These are phyloP conservation scores for Rhizodiscina lignyota DNA, from an alignment of 495 filamentous ascomycete species.

Conservation along the genomic window DNA sequence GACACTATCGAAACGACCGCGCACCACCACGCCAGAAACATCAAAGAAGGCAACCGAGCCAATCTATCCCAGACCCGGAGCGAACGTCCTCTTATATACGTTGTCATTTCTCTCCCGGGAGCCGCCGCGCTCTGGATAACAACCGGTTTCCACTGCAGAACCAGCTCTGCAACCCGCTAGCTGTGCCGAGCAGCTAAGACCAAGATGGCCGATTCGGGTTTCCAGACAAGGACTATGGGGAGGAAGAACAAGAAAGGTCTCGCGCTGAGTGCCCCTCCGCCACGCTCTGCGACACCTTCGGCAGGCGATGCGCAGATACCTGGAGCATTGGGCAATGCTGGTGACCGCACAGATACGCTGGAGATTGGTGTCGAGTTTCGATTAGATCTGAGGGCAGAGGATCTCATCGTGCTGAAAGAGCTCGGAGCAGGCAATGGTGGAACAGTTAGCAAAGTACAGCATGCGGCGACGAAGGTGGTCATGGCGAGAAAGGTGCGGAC, in stretches of 20 bases:
- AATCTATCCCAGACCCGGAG: too few relatives aligned
- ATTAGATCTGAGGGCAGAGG: slow-evolving; percentile 79
- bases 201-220: too few relatives aligned
- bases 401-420: slow-evolving; percentile 84
- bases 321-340: slow-evolving; percentile 44
- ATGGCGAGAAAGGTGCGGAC: slow-evolving; percentile 86
- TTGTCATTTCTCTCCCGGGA: too few relatives aligned
- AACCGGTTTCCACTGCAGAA: too few relatives aligned
- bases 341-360: slow-evolving; percentile 54
- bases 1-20: too few relatives aligned
- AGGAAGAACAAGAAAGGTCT: slow-evolving; percentile 97
- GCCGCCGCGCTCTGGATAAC: too few relatives aligned
- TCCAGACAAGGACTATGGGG: slow-evolving; percentile 84
- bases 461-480: slow-evolving; percentile 81
- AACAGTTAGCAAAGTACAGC: slow-evolving; percentile 93
- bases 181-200: too few relatives aligned
- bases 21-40: too few relatives aligned
- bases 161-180: too few relatives aligned
- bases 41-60: too few relatives aligned
- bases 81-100: too few relatives aligned
- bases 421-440: slow-evolving; percentile 93
- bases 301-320: slow-evolving; percentile 41
- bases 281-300: slow-evolving; percentile 37
- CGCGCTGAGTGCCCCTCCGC: slow-evolving; percentile 55
- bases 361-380: slow-evolving; percentile 97